Percentiles rank a stretch among this genome's conserved stretches.
These are phyloP conservation scores for Dendrobium catenatum DNA, from an alignment of 106 monocot genomes.

Conservation along the genomic window DNA sequence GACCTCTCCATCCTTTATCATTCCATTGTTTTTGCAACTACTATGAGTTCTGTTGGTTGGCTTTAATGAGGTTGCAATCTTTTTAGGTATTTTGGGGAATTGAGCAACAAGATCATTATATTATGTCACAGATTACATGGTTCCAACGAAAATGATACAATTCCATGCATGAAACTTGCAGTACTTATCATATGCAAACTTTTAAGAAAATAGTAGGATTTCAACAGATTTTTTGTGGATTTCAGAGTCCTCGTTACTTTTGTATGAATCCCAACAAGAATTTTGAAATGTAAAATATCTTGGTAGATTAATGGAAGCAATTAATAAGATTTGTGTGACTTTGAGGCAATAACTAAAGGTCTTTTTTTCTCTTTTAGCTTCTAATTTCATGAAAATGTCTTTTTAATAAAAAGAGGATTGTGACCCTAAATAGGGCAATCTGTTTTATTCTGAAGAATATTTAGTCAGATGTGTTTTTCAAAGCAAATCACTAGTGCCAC, in stretches of 20 bases:
- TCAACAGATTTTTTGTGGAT: not conserved
- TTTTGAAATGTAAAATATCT: not conserved
- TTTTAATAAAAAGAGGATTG: not conserved
- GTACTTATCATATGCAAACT: not conserved
- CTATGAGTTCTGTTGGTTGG: not conserved
- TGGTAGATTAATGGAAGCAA: not conserved
- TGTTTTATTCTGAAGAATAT: not conserved
- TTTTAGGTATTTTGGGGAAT: not conserved
- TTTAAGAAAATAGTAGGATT: not conserved
- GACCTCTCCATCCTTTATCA: not conserved
- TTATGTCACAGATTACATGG: not conserved
- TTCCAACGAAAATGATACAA: not conserved
- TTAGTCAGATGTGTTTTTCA: not conserved
- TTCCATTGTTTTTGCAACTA: not conserved
- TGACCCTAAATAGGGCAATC: not conserved
- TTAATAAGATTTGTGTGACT: not conserved
- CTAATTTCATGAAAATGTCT: not conserved
- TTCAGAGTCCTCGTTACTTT: not conserved
- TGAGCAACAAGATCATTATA: not conserved
- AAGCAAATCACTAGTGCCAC: not conserved
- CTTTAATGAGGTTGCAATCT: not conserved
- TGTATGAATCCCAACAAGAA: not conserved
- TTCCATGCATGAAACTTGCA: not conserved
- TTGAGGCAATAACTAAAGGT: not conserved
- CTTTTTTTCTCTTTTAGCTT: not conserved